These are phyloP conservation scores for Termitomyces sp. DNA, from an alignment of 768 basidiomycete genomes.

Conservation along the genomic window DNA sequence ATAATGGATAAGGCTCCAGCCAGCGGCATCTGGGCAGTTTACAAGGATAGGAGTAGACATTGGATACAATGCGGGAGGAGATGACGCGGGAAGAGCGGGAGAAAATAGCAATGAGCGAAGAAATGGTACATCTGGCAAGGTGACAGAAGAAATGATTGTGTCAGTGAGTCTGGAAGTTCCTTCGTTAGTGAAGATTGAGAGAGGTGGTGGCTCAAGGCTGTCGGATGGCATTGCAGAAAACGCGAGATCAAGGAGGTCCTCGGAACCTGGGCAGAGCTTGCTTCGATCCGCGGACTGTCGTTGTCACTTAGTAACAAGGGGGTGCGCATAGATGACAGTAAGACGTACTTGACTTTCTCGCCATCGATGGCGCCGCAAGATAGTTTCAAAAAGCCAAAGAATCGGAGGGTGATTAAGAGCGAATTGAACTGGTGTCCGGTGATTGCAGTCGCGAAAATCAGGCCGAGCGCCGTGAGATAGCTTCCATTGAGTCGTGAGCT, in stretches of 20 bases:
- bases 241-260: slow-evolving; percentile 31
- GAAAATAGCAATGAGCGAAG: slow-evolving; percentile 53
- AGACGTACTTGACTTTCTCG: slow-evolving; percentile 51
- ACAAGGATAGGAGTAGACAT: slow-evolving; percentile 51
- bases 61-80: slow-evolving; percentile 35
- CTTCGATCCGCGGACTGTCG: slow-evolving; percentile 32
- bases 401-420: slow-evolving; percentile 55
- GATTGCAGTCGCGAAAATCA: slow-evolving; percentile 66
- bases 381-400: slow-evolving; percentile 66
- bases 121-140: slow-evolving; percentile 41
- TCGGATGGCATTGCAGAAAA: slow-evolving; percentile 31
- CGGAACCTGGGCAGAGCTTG: slow-evolving; percentile 27
- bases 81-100: slow-evolving; percentile 31
- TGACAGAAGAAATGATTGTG: slow-evolving; percentile 50
- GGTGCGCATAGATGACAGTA: slow-evolving; percentile 7
- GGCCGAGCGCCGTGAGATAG: slow-evolving; percentile 67
- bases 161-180: slow-evolving; percentile 38
- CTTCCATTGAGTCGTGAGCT: slow-evolving; percentile 23
- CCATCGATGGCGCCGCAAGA: slow-evolving; percentile 55
- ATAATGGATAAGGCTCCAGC: slow-evolving; percentile 73
- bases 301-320: slow-evolving; percentile 9
- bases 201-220: slow-evolving; percentile 34
- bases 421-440: slow-evolving; percentile 68
- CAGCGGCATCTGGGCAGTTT: slow-evolving; percentile 60
- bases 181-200: slow-evolving; percentile 35